These are phyloP conservation scores for sunflower (Helianthus annuus) DNA, from an alignment of 129 eudicot species.

Conservation along the genomic window DNA sequence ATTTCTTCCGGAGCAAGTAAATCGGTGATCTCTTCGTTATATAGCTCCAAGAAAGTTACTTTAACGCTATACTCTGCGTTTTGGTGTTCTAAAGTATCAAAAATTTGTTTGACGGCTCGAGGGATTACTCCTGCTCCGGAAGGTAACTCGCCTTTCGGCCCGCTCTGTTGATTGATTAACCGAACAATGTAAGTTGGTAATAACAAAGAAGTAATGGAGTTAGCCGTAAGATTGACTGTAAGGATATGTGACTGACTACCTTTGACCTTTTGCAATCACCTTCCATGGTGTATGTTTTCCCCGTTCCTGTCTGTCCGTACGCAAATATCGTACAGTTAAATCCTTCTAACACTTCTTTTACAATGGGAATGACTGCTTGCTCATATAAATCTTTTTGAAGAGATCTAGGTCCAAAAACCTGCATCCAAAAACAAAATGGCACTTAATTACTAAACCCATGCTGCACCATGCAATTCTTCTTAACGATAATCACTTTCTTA, in stretches of 20 bases:
- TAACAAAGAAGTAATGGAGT: background rate
- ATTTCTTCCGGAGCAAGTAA: conserved; percentile 96
- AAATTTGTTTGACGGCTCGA: conserved; percentile 89
- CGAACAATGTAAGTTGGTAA: background rate
- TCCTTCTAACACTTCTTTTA: conserved; percentile 90
- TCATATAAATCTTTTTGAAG: conserved; percentile 87
- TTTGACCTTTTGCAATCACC: conserved; percentile 91
- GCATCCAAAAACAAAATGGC: conserved; percentile 2
- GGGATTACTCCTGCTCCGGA: conserved; percentile 95
- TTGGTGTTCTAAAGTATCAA: conserved; percentile 88
- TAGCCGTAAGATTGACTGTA: background rate
- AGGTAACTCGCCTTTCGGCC: conserved; percentile 86
- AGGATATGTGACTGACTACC: conserved; percentile 42
- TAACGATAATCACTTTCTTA: background rate
- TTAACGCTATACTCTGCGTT: conserved; percentile 97
- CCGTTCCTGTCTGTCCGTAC: conserved; percentile 97
- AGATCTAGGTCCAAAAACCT: conserved; percentile 95
- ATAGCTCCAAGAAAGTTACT: conserved; percentile 92
- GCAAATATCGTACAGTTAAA: conserved; percentile 97
- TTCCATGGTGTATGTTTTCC: conserved; percentile 97
- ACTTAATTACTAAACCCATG: background rate
- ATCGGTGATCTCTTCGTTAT: conserved; percentile 96
- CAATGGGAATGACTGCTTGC: conserved; percentile 88
- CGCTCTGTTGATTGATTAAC: conserved; percentile 47
- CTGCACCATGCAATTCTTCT: conserved; percentile 1